Evolutionary conservation across 1,139 yeast genomes (phyloP), one percentile per base, ranked within the genome.

Genomic region (Pichia sp.): DNA sequence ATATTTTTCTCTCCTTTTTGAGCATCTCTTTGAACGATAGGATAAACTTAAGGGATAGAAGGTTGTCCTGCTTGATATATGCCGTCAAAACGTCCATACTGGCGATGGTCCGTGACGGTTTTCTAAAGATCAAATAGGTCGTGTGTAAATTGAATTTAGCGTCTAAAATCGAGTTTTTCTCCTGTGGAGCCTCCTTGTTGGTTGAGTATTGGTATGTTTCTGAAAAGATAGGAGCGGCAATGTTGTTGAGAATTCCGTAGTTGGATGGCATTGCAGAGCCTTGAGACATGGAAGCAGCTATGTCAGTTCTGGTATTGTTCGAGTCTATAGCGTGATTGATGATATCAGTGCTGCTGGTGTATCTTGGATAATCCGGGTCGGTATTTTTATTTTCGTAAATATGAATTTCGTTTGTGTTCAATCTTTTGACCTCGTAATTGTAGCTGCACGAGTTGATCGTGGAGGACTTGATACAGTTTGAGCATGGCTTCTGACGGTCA

Each of bases 31-130:
- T 34, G 9, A 48, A 48, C 4, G 45, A 34, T 6, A 15, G 7
- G 2, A 45, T 4, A 18, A 34, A 28, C 4, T 34, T 42, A 27
- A n/a, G 17, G 4, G 42, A 22, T 4, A 48, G 33, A 2, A 38
- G 8, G 5, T 37, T n/a, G 2, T 22, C 22, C 7, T 38, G 31
- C 21, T 31, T 27, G n/a, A 31, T 15, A 28, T 21, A 39, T 5
- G 18, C 3, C 4, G 37, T 10, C n/a, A 40, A 14, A 11, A 20
- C 11, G 3, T 48, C 32, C n/a, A 38, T 27, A 27, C 47, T 30
- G 8, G 31, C 9, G n/a, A 33, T 40, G 1, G 53, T 50, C 20
- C 51, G 33, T 7, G 53, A 50, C 1, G 53, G 53, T 36, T 50
- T 50, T 17, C 50, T 31, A 6, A 40, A 34, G 9, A 47, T 31